phyloP scores from a whole-genome alignment of 1,284 basidiomycete species.

The Trametes versicolor region DNA sequence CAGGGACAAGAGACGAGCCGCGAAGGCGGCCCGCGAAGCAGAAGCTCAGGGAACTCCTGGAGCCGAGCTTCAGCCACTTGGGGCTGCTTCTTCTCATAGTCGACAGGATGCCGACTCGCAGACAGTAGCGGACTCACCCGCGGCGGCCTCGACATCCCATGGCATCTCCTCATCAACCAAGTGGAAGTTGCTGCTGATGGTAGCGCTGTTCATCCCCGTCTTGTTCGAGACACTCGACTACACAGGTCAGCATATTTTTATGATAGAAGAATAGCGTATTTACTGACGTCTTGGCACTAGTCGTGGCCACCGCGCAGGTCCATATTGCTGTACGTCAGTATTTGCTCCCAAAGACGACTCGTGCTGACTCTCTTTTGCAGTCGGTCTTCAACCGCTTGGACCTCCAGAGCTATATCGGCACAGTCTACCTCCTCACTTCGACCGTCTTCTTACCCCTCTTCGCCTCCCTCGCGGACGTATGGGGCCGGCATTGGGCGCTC shows the following conservation, averaged over 20 bases:
- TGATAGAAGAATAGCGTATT: background rate
- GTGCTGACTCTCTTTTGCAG: constrained; percentile 33
- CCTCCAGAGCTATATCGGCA: constrained; percentile 57
- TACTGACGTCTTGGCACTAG: constrained; percentile 43
- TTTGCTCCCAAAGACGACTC: background rate
- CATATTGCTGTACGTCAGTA: constrained; percentile 53
- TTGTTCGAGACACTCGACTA: constrained; percentile 51
- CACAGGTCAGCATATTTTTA: constrained; percentile 45
- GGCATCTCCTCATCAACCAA: constrained; percentile 19
- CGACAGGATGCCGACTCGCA: background rate
- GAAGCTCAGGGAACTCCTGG: background rate
- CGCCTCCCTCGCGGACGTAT: constrained; percentile 58
- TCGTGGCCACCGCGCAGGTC: constrained; percentile 63
- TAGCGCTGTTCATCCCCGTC: constrained; percentile 41
- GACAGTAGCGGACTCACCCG: constrained; percentile 1
- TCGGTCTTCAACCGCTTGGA: constrained; percentile 57
- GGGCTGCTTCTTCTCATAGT: background rate
- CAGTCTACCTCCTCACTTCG: constrained; percentile 53
- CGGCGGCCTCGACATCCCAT: background rate
- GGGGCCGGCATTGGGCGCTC: constrained; percentile 57
- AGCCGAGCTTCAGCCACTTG: background rate
- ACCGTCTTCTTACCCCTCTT: constrained; percentile 63
- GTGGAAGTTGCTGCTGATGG: constrained; percentile 40
- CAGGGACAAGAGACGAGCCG: constrained; percentile 28
- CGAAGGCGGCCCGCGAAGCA: constrained; percentile 28